A percentile compares a stretch with the other conserved stretches of the same genome.
phyloP scores from a whole-genome alignment of 2,329 filamentous ascomycete species.

The Onygenales sp. region DNA sequence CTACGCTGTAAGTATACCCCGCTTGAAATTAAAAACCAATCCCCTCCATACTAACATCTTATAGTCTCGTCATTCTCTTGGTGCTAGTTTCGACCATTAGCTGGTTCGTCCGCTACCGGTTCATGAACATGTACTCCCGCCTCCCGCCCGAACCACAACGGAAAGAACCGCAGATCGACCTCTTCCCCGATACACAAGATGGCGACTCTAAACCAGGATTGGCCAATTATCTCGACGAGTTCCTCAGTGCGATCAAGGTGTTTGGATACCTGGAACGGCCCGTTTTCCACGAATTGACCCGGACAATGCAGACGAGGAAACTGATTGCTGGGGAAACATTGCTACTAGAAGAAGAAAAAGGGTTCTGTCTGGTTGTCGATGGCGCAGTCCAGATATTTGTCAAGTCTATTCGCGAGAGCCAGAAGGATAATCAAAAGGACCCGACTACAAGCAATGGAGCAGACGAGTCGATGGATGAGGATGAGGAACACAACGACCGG shows the following conservation, averaged over 20 bases:
- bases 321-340: slow-evolving; percentile 93
- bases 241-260: slow-evolving; percentile 96
- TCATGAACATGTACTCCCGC: slow-evolving; percentile 93
- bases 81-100: slow-evolving; percentile 73
- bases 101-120: slow-evolving; percentile 92
- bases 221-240: slow-evolving; percentile 95
- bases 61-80: slow-evolving; percentile 64
- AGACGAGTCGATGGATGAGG: slow-evolving; percentile 30
- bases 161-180: slow-evolving; percentile 88
- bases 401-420: slow-evolving; percentile 59
- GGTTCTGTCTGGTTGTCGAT: slow-evolving; percentile 95
- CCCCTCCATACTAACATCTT: neutral
- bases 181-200: slow-evolving; percentile 89
- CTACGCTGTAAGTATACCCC: slow-evolving; percentile 61
- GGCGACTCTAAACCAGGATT: slow-evolving; percentile 82
- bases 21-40: neutral
- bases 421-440: slow-evolving; percentile 17
- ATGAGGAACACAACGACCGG: slow-evolving; percentile 51
- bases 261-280: slow-evolving; percentile 95
- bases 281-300: slow-evolving; percentile 93
- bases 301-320: slow-evolving; percentile 97
- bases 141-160: slow-evolving; percentile 89
- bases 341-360: slow-evolving; percentile 92
- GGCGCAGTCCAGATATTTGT: slow-evolving; percentile 96
- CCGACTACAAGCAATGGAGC: slow-evolving; percentile 33